phyloP scores from a whole-genome alignment of 176 grass and related monocot genomes.

The Alloteropsis semialata region DNA sequence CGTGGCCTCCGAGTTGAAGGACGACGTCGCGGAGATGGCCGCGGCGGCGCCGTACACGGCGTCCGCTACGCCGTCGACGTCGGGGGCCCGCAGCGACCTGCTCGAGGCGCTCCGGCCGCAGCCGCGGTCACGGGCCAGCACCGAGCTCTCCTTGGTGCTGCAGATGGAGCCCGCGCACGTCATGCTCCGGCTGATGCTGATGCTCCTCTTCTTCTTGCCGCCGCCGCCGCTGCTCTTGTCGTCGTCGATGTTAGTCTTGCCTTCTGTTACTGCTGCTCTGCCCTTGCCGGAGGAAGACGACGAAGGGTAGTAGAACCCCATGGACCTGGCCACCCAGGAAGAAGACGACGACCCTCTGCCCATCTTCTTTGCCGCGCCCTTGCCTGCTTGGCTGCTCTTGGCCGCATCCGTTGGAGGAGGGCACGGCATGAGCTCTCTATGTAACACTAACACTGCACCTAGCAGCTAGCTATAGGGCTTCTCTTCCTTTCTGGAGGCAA shows the following conservation, averaged over 20 bases:
- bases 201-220: constrained; percentile 26
- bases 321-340: constrained; percentile 9
- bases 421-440: constrained; percentile 16
- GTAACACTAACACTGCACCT: too few relatives aligned
- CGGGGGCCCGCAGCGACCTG: constrained; percentile 36
- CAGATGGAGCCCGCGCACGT: constrained; percentile 45
- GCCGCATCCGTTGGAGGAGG: constrained; percentile 46
- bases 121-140: background rate
- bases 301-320: constrained; percentile 19
- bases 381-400: background rate
- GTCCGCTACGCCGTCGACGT: background rate
- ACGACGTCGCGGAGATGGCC: constrained; percentile 60
- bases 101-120: background rate
- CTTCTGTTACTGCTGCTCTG: background rate
- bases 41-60: constrained; percentile 11
- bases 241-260: background rate
- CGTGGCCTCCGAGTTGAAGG: constrained; percentile 71
- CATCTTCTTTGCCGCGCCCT: constrained; percentile 20
- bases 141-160: constrained; percentile 54
- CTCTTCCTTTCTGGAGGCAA: background rate
- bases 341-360: background rate
- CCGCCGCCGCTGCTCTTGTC: background rate
- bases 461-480: background rate
- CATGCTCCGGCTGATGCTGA: constrained; percentile 44
- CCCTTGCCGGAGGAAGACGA: constrained; percentile 33